phyloP scores from a whole-genome alignment of 208 protist species.

The Leishmania gerbilli region DNA sequence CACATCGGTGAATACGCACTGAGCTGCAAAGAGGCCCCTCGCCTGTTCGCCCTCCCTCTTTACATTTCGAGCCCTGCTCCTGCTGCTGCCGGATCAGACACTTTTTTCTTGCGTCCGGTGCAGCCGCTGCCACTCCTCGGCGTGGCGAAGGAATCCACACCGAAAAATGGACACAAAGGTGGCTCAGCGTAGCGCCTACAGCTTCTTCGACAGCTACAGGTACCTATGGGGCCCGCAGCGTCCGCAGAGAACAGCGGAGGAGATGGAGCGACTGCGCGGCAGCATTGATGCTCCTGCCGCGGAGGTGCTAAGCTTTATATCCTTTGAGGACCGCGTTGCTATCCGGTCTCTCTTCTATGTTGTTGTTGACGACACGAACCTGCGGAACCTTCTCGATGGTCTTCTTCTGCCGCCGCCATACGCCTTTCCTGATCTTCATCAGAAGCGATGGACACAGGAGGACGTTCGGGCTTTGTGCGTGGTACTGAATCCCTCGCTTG shows the following conservation, averaged over 20 bases:
- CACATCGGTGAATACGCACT: not conserved
- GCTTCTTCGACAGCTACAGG: conserved; percentile 53
- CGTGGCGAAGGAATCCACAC: not conserved
- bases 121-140: not conserved
- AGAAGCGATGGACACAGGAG: conserved; percentile 34
- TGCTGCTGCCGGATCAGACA: not conserved
- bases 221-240: conserved; percentile 69
- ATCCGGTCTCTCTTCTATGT: conserved; percentile 67
- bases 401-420: conserved; percentile 73
- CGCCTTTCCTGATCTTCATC: conserved; percentile 34
- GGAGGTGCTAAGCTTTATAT: conserved; percentile 20
- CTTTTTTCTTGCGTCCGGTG: not conserved
- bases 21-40: not conserved
- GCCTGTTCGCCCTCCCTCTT: not conserved
- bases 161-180: not conserved
- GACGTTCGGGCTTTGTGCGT: conserved; percentile 48
- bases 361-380: conserved; percentile 41
- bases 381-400: conserved; percentile 69
- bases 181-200: conserved; percentile 1
- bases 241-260: conserved; percentile 25
- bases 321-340: conserved; percentile 61
- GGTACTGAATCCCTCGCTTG: conserved; percentile 44
- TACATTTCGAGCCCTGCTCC: not conserved
- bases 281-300: not conserved
- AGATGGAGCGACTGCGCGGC: conserved; percentile 21